A percentile compares a stretch with the other conserved stretches of the same genome.
Evolutionary conservation across 2,329 filamentous ascomycete species (phyloP).

Genomic region (Diaporthe ilicicola): DNA sequence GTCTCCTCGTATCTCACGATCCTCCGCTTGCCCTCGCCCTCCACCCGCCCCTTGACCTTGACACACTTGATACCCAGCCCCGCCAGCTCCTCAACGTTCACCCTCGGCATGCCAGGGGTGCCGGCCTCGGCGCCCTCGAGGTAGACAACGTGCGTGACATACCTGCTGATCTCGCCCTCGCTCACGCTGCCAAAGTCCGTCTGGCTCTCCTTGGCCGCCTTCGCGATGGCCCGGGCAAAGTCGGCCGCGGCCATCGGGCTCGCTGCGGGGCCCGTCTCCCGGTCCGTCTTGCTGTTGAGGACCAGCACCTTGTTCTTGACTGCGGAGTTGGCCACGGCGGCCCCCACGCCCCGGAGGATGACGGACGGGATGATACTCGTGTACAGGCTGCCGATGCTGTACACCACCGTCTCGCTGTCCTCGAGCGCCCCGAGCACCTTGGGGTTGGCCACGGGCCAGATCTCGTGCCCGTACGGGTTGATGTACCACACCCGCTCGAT

Average conservation of each 20-base stretch:
- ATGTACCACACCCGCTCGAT: slow-evolving; percentile 95
- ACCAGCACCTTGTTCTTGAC: slow-evolving; percentile 79
- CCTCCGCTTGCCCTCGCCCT: slow-evolving; percentile 52
- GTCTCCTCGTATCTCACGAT: slow-evolving; percentile 78
- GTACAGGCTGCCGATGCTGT: slow-evolving; percentile 93
- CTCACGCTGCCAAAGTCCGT: slow-evolving; percentile 48
- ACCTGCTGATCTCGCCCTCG: slow-evolving; percentile 59
- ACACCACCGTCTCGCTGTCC: slow-evolving; percentile 75
- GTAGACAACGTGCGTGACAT: slow-evolving; percentile 87
- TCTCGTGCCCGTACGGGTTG: slow-evolving; percentile 98
- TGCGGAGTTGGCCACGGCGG: slow-evolving; percentile 59
- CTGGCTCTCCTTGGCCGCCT: slow-evolving; percentile 76
- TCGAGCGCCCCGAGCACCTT: slow-evolving; percentile 76
- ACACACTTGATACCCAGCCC: slow-evolving; percentile 79
- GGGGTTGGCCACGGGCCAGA: slow-evolving; percentile 83
- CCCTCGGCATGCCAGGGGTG: slow-evolving; percentile 69
- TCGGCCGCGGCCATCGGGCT: slow-evolving; percentile 77
- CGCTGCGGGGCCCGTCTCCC: slow-evolving; percentile 80
- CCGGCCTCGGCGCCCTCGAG: slow-evolving; percentile 63
- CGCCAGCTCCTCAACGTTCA: slow-evolving; percentile 72
- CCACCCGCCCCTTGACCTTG: slow-evolving; percentile 76
- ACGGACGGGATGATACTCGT: slow-evolving; percentile 88
- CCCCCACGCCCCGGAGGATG: slow-evolving; percentile 78
- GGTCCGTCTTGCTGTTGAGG: slow-evolving; percentile 83
- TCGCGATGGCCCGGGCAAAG: slow-evolving; percentile 82